Percentiles rank a stretch among this genome's conserved stretches.
These are phyloP conservation scores for Boletus sp. DNA, from an alignment of 768 basidiomycete species.

Conservation along the genomic window DNA sequence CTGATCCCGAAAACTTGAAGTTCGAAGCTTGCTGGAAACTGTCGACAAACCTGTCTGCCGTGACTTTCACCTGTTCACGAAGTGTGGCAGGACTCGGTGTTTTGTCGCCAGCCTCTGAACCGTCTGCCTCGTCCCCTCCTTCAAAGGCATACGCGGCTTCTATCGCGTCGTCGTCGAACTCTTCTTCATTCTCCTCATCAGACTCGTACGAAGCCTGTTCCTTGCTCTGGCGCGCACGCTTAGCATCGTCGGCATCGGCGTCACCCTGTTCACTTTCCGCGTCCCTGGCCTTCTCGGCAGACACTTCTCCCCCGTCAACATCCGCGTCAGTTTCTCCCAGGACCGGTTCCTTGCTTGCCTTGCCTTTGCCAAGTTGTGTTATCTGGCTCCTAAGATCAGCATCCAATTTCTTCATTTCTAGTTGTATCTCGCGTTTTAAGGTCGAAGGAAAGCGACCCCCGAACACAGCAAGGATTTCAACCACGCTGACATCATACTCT, in stretches of 20 bases:
- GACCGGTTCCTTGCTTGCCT: conserved; percentile 41
- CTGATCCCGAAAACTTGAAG: conserved; percentile 65
- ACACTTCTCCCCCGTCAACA: conserved; percentile 51
- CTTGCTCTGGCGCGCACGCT: conserved; percentile 65
- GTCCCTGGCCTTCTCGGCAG: conserved; percentile 47
- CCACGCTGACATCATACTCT: conserved; percentile 74
- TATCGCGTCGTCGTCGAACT: conserved; percentile 50
- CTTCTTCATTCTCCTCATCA: conserved; percentile 46
- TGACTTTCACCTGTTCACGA: conserved; percentile 39
- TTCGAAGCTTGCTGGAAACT: conserved; percentile 62
- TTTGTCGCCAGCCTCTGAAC: conserved; percentile 22
- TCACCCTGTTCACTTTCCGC: conserved; percentile 76
- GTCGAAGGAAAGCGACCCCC: conserved; percentile 70
- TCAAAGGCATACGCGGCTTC: conserved; percentile 62
- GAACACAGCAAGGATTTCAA: conserved; percentile 72
- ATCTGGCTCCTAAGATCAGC: conserved; percentile 76
- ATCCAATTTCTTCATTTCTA: conserved; percentile 83
- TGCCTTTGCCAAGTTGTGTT: conserved; percentile 80
- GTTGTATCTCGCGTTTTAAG: conserved; percentile 81
- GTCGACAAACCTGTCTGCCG: conserved; percentile 51
- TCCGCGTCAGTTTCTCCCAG: conserved; percentile 46
- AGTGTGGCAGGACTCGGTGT: conserved; percentile 29
- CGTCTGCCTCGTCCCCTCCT: conserved; percentile 37
- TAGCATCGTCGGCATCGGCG: conserved; percentile 77
- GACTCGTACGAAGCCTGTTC: conserved; percentile 74